Evolutionary conservation across 2,329 filamentous ascomycete genomes (phyloP).

Genomic region (Magnaporthiopsis rhizophila): DNA sequence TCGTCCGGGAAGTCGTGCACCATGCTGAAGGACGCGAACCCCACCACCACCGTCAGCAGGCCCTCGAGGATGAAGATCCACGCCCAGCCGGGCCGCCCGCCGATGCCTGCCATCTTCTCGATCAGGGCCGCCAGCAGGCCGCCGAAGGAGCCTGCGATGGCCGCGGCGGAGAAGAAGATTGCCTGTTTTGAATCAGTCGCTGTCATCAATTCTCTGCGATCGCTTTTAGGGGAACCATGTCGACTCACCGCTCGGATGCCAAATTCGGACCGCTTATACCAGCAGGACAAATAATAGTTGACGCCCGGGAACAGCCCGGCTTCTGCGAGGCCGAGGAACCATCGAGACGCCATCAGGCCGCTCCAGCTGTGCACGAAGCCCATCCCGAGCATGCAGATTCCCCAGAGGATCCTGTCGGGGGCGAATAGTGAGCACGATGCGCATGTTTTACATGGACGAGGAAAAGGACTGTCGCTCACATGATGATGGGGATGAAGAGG

Average conservation of each 20-base stretch:
- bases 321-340: slow-evolving; percentile 67
- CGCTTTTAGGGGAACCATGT: background rate
- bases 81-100: slow-evolving; percentile 43
- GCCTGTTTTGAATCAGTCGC: slow-evolving; percentile 28
- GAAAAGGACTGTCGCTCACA: slow-evolving; percentile 42
- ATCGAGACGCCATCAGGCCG: slow-evolving; percentile 57
- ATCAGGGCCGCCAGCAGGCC: slow-evolving; percentile 64
- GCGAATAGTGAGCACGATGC: too few species aligned
- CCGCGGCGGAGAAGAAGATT: slow-evolving; percentile 74
- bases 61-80: slow-evolving; percentile 64
- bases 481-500: slow-evolving; percentile 74
- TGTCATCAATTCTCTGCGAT: background rate
- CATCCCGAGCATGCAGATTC: slow-evolving; percentile 60
- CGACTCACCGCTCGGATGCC: slow-evolving; percentile 49
- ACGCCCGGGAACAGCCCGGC: slow-evolving; percentile 68
- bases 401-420: slow-evolving; percentile 55
- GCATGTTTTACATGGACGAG: too few species aligned
- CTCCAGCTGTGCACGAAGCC: slow-evolving; percentile 57
- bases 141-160: slow-evolving; percentile 66
- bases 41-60: slow-evolving; percentile 57
- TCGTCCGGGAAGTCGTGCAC: slow-evolving; percentile 73
- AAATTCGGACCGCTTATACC: slow-evolving; percentile 71
- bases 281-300: slow-evolving; percentile 64
- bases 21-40: slow-evolving; percentile 59
- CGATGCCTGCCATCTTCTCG: slow-evolving; percentile 54